These are phyloP conservation scores for Amauroascus niger DNA, from an alignment of 2,329 filamentous ascomycete genomes.

Conservation along the genomic window DNA sequence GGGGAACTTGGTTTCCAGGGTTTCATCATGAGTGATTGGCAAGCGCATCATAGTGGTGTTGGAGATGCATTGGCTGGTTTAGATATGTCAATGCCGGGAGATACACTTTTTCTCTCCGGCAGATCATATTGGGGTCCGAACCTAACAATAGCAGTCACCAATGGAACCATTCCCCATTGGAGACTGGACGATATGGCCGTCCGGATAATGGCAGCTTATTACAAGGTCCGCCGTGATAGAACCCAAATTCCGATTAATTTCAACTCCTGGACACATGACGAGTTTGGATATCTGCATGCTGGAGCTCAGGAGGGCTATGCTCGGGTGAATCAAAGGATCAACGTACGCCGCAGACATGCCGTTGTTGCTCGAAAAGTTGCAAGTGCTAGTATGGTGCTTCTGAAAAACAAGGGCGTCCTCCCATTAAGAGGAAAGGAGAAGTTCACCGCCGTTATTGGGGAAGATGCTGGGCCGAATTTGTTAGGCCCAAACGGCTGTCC, in stretches of 20 bases:
- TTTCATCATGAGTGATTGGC: slow-evolving; percentile 63
- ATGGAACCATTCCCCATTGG: slow-evolving; percentile 80
- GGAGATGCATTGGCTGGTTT: slow-evolving; percentile 57
- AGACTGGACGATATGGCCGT: slow-evolving; percentile 86
- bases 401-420: slow-evolving; percentile 73
- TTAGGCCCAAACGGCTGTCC: slow-evolving; percentile 68
- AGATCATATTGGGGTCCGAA: slow-evolving; percentile 75
- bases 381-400: slow-evolving; percentile 70
- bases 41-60: slow-evolving; percentile 63
- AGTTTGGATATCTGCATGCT: slow-evolving; percentile 59
- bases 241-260: slow-evolving; percentile 60
- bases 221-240: slow-evolving; percentile 51
- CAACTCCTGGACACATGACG: slow-evolving; percentile 74
- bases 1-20: slow-evolving; percentile 67
- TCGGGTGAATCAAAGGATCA: slow-evolving; percentile 68
- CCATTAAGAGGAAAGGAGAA: slow-evolving; percentile 66
- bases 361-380: slow-evolving; percentile 64
- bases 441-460: slow-evolving; percentile 67
- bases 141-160: slow-evolving; percentile 74
- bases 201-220: slow-evolving; percentile 61
- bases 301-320: slow-evolving; percentile 53
- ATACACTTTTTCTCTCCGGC: slow-evolving; percentile 65
- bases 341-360: slow-evolving; percentile 70
- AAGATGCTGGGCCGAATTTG: slow-evolving; percentile 67
- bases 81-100: slow-evolving; percentile 79